Conservation (phyloP, 768 basidiomycete genomes). For the Lactifluus rugatus region DNA sequence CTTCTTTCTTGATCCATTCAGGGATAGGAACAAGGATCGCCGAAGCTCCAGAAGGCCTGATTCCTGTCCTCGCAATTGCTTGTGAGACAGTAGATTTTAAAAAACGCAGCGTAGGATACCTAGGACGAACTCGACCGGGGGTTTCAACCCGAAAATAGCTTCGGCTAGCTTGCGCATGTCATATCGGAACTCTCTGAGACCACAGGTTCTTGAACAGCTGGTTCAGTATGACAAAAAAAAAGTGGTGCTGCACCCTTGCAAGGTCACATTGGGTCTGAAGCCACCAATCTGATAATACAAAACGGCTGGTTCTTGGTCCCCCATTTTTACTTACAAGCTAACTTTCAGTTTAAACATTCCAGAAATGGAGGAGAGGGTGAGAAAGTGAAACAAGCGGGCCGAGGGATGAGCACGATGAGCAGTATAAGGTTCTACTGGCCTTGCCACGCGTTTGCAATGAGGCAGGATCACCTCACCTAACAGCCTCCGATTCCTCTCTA, state of each 20-base stretch:
- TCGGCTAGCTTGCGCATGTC: conserved; percentile 8
- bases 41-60: conserved; percentile 16
- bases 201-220: not conserved
- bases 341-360: not conserved
- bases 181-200: conserved; percentile 1
- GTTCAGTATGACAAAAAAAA: not conserved
- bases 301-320: not conserved
- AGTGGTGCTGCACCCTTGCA: conserved; percentile 10
- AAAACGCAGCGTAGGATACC: not conserved
- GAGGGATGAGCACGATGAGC: not conserved
- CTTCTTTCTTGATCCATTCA: not conserved
- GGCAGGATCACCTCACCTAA: too few species aligned
- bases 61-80: conserved; percentile 3
- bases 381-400: not conserved
- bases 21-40: conserved; percentile 10
- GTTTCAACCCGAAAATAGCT: conserved; percentile 1
- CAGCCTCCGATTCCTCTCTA: too few species aligned
- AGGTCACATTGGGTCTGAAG: conserved; percentile 9
- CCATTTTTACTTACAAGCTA: not conserved
- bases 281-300: conserved; percentile 19
- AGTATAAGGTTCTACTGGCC: not conserved
- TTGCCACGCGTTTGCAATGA: conserved; percentile 1
- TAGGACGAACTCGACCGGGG: conserved; percentile 10
- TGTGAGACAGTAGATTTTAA: not conserved
- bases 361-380: not conserved